phyloP scores from a whole-genome alignment of 2,329 filamentous ascomycete species.

The Diaporthe eres region DNA sequence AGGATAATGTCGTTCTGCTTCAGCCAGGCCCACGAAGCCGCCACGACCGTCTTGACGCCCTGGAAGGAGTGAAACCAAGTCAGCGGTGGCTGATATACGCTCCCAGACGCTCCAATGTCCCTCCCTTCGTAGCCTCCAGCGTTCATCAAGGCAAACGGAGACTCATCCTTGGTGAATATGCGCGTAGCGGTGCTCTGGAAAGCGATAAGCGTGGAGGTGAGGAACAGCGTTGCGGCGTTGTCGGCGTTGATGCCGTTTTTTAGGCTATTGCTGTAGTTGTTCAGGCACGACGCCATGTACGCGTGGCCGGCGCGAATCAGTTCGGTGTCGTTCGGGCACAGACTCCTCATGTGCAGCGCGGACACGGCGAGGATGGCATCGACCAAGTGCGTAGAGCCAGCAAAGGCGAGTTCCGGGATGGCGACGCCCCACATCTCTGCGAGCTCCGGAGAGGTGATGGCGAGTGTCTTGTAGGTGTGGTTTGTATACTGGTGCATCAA shows the following conservation, averaged over 20 bases:
- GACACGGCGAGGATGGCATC: slow-evolving; percentile 76
- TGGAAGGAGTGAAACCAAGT: slow-evolving; percentile 78
- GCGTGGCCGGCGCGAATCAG: slow-evolving; percentile 74
- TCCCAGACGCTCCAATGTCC: slow-evolving; percentile 43
- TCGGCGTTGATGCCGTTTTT: slow-evolving; percentile 68
- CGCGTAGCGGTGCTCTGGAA: slow-evolving; percentile 76
- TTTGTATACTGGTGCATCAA: slow-evolving; percentile 77
- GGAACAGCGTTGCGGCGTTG: slow-evolving; percentile 75
- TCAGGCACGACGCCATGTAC: slow-evolving; percentile 75
- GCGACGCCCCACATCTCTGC: slow-evolving; percentile 72
- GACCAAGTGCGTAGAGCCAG: slow-evolving; percentile 69
- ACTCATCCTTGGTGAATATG: slow-evolving; percentile 72
- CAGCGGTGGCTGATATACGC: slow-evolving; percentile 69
- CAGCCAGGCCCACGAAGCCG: slow-evolving; percentile 75
- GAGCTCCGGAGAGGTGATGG: slow-evolving; percentile 65
- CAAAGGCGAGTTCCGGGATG: slow-evolving; percentile 73
- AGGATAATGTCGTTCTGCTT: slow-evolving; percentile 69
- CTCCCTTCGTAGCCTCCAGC: slow-evolving; percentile 39
- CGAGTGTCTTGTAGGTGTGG: slow-evolving; percentile 71
- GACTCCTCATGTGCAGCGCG: slow-evolving; percentile 72
- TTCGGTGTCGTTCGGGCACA: slow-evolving; percentile 69
- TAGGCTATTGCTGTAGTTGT: slow-evolving; percentile 71
- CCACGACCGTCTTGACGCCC: slow-evolving; percentile 75
- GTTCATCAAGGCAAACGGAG: slow-evolving; percentile 51
- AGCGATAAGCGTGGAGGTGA: slow-evolving; percentile 74